Conservation (phyloP, 2,329 filamentous ascomycete species). For the Colletotrichum acutatum region DNA sequence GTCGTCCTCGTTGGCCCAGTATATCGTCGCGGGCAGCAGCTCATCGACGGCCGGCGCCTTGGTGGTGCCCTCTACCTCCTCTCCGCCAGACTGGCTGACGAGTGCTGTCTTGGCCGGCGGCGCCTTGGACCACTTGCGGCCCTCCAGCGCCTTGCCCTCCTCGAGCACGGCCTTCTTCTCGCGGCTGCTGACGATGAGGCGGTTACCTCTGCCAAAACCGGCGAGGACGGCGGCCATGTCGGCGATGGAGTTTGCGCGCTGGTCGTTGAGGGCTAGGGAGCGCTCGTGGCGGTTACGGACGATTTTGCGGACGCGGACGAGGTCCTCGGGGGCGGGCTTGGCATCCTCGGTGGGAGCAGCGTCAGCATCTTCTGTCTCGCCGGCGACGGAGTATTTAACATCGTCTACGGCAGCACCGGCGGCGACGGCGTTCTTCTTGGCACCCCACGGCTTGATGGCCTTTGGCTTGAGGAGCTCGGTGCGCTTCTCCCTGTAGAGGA, state of each 20-base stretch:
- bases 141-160: slow-evolving; percentile 15
- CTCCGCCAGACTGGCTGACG: slow-evolving; percentile 13
- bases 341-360: not conserved
- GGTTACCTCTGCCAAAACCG: slow-evolving; percentile 63
- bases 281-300: slow-evolving; percentile 55
- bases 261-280: slow-evolving; percentile 65
- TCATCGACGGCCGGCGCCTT: slow-evolving; percentile 19
- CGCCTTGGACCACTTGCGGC: slow-evolving; percentile 29
- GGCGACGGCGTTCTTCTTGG: too few relatives aligned
- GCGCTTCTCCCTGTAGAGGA: slow-evolving; percentile 49
- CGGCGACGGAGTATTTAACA: too few relatives aligned
- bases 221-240: slow-evolving; percentile 70
- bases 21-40: slow-evolving; percentile 57
- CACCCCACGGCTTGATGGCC: not conserved
- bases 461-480: slow-evolving; percentile 27
- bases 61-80: slow-evolving; percentile 28
- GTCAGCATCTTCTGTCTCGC: not conserved
- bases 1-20: slow-evolving; percentile 63
- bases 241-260: slow-evolving; percentile 70
- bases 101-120: not conserved
- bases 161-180: slow-evolving; percentile 26
- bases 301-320: slow-evolving; percentile 39
- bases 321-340: slow-evolving; percentile 33
- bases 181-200: slow-evolving; percentile 46
- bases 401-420: too few relatives aligned